These are phyloP conservation scores for Clitopilus passeckerianus DNA, from an alignment of 768 basidiomycete species.

Conservation along the genomic window DNA sequence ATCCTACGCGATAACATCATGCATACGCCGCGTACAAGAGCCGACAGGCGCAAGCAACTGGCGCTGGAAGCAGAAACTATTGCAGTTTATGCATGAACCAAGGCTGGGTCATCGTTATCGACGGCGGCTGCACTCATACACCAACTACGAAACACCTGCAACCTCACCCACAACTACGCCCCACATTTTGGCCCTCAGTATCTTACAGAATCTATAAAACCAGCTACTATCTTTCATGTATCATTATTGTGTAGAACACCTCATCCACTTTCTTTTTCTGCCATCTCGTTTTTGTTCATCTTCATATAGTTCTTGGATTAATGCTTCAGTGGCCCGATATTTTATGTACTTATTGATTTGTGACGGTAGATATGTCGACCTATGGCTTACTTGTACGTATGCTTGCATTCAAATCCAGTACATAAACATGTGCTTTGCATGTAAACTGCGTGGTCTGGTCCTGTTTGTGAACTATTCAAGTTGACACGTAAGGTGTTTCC, in stretches of 20 bases:
- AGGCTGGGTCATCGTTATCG: neutral
- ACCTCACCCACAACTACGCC: neutral
- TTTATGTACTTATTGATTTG: constrained; percentile 1
- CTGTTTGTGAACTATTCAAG: neutral
- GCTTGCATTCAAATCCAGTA: neutral
- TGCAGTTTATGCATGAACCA: neutral
- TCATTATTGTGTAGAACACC: neutral
- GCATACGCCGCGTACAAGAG: neutral
- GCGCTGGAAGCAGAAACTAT: neutral
- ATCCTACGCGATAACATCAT: neutral
- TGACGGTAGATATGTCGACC: neutral
- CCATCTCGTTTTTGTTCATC: neutral
- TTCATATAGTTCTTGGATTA: neutral
- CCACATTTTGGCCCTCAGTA: neutral
- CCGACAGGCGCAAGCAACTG: neutral
- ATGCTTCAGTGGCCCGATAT: neutral
- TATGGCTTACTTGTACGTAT: neutral
- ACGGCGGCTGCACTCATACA: neutral
- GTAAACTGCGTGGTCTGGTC: neutral
- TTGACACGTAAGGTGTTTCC: neutral
- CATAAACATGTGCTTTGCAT: neutral
- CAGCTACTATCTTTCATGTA: neutral
- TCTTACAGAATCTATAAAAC: neutral
- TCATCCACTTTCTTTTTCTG: neutral
- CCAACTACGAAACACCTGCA: neutral